Base-by-base conservation (phyloP, 2,329 filamentous ascomycete species). In the Zelopaecilomyces penicillatus region DNA sequence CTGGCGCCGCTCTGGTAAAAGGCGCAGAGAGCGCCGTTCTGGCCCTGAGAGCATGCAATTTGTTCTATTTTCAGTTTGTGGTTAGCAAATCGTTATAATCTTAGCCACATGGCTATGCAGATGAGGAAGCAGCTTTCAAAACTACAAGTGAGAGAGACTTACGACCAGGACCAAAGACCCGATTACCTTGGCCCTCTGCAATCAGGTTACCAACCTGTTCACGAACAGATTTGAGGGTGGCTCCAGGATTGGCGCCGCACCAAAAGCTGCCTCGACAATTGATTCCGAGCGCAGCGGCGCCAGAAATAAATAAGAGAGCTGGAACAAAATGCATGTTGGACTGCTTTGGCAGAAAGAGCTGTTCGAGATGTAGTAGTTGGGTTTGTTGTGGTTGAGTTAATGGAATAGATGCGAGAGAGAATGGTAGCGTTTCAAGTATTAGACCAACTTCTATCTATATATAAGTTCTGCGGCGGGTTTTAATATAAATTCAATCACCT, bases 1-100 rank as follows among this genome's bases (percentile, higher is more conserved):
- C 41, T 47, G 19, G 47, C 44, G 6, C 42, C 44, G 28, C 45
- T 46, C 35, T 50, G 48, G 43, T 48, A 50, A 29, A 50, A 50
- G 42, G 47, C 42, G 36, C 42, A 47, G 37, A 45, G 29, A 34
- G 41, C 44, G 3, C 47, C 42, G 35, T 42, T 37, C 10, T 38
- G 47, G 5, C 47, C 47, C 12, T 45, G 47, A 26, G 41, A 49
- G 39, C 47, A 49, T 5, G 47, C 44, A 31, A 47, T 47, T 37
- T 49, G 44, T 2, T 47, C 36, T 49, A 19, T 19, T 19, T 19
- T 19, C 19, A 19, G 19, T 19, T 19, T 19, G 19, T 19, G 19
- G 19, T 19, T 19, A 19, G 19, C 19, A 19, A 19, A 19, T 19
- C 19, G 3, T 19, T 19, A 19, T 2, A 19, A 19, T 19, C 19